Percentiles rank a stretch among this genome's conserved stretches.
phyloP scores from a whole-genome alignment of 805 yeast genomes.

The Kodamaea lidongshanica region DNA sequence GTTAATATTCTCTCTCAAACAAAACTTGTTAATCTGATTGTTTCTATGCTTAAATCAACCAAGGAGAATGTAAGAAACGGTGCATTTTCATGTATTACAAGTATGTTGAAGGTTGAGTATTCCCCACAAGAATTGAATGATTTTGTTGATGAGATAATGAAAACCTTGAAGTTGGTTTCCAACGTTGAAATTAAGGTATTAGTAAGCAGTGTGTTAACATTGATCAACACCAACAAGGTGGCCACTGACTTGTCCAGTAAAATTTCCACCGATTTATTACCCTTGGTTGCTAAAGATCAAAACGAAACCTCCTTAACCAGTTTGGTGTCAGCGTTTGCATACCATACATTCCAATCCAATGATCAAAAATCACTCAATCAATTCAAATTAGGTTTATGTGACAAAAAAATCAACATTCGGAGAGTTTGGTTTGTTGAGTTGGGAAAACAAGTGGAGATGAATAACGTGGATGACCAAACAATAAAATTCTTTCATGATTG shows the following conservation, averaged over 20 bases:
- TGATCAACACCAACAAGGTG: constrained; percentile 22
- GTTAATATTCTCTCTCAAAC: constrained; percentile 34
- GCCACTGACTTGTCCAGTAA: constrained; percentile 23
- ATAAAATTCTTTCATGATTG: too few species aligned
- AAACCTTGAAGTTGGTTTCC: constrained; percentile 49
- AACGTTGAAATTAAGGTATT: constrained; percentile 60
- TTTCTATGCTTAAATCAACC: constrained; percentile 57
- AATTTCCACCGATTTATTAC: constrained; percentile 39
- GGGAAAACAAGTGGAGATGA: constrained; percentile 22
- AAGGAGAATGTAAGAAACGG: constrained; percentile 58
- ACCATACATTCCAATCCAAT: constrained; percentile 31
- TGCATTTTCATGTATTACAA: constrained; percentile 33
- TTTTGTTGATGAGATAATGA: constrained; percentile 49
- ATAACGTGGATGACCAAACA: constrained; percentile 10
- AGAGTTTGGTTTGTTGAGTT: constrained; percentile 61
- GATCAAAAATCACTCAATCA: constrained; percentile 18
- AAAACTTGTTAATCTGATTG: constrained; percentile 20
- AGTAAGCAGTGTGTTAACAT: constrained; percentile 40
- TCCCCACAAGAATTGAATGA: constrained; percentile 14
- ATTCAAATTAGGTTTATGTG: constrained; percentile 56
- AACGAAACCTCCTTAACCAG: constrained; percentile 58
- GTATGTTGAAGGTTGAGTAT: constrained; percentile 15
- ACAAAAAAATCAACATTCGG: constrained; percentile 56
- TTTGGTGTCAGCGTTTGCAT: constrained; percentile 45
- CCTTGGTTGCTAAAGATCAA: constrained; percentile 64